These are phyloP conservation scores for Erodium trifolium DNA, from an alignment of 441 rosid genomes.

Conservation along the genomic window DNA sequence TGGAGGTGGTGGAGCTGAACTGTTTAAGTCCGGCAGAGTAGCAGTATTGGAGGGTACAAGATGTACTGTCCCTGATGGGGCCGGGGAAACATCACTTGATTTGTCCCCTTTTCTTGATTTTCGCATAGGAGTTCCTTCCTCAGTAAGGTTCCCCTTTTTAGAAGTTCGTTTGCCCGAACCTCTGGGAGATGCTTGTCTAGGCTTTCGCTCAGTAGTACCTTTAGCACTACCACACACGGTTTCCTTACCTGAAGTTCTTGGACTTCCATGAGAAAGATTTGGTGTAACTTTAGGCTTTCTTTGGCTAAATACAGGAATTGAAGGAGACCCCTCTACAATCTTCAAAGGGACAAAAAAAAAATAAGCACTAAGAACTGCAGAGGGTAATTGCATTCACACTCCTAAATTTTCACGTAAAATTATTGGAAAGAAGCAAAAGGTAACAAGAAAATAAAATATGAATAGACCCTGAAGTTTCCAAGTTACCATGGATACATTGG, in stretches of 20 bases:
- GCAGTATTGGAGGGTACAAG: constrained; percentile 48
- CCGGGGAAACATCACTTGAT: constrained; percentile 31
- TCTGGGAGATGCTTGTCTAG: constrained; percentile 60
- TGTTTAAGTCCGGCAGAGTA: constrained; percentile 64
- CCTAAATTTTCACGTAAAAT: background rate
- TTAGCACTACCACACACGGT: constrained; percentile 31
- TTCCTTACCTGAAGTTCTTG: constrained; percentile 32
- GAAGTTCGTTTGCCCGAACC: constrained; percentile 49
- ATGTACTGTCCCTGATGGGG: constrained; percentile 39
- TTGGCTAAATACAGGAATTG: constrained; percentile 40
- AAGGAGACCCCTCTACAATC: constrained; percentile 52
- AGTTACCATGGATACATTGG: constrained; percentile 41
- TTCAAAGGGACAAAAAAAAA: constrained; percentile 27
- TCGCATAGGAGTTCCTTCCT: constrained; percentile 37
- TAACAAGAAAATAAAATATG: background rate
- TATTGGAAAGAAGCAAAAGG: background rate
- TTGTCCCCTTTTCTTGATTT: constrained; percentile 43
- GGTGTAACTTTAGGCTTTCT: constrained; percentile 34
- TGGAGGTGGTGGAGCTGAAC: constrained; percentile 45
- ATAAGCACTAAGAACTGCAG: background rate
- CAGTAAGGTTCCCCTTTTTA: constrained; percentile 43
- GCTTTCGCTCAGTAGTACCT: constrained; percentile 61
- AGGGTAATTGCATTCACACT: background rate
- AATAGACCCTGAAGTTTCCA: constrained; percentile 13
- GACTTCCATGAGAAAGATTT: constrained; percentile 32